Percentiles rank a stretch among this genome's conserved stretches.
Conservation (phyloP, 768 basidiomycete species). For the Suillus variegatus region DNA sequence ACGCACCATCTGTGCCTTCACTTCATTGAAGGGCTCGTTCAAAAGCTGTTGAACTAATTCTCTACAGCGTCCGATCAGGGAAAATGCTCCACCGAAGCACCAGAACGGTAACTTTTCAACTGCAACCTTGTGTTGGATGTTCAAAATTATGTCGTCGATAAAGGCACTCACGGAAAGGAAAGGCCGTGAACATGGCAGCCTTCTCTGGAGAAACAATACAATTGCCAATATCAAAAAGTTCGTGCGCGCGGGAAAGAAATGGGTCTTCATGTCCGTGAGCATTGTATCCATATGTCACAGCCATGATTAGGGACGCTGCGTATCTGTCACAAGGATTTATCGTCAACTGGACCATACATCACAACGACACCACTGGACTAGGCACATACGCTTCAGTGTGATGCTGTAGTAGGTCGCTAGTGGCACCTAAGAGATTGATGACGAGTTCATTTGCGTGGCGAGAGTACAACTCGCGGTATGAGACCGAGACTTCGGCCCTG, state of each 20-base stretch:
- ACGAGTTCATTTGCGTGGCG: slow-evolving; percentile 20
- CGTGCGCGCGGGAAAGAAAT: background rate
- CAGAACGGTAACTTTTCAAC: too few species aligned
- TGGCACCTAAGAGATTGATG: slow-evolving; percentile 13
- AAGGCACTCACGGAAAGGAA: too few species aligned
- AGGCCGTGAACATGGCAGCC: too few species aligned
- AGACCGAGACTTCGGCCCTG: slow-evolving; percentile 15
- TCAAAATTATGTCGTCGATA: too few species aligned
- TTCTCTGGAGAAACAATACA: too few species aligned
- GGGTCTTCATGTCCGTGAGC: background rate
- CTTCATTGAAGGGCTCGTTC: too few species aligned
- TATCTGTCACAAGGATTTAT: background rate
- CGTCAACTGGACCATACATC: background rate
- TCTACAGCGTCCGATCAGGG: too few species aligned
- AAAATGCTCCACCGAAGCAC: too few species aligned
- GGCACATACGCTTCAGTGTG: slow-evolving; percentile 1
- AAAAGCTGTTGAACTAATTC: too few species aligned
- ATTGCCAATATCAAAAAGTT: background rate
- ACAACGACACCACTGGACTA: background rate
- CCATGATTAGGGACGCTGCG: background rate
- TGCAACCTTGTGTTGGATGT: too few species aligned
- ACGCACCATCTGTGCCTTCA: too few species aligned
- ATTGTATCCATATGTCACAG: background rate
- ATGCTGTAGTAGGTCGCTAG: slow-evolving; percentile 11
- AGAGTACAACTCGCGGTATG: slow-evolving; percentile 20